phyloP scores from a whole-genome alignment of 169 alveolate species.

The Sarcocystis neurona region DNA sequence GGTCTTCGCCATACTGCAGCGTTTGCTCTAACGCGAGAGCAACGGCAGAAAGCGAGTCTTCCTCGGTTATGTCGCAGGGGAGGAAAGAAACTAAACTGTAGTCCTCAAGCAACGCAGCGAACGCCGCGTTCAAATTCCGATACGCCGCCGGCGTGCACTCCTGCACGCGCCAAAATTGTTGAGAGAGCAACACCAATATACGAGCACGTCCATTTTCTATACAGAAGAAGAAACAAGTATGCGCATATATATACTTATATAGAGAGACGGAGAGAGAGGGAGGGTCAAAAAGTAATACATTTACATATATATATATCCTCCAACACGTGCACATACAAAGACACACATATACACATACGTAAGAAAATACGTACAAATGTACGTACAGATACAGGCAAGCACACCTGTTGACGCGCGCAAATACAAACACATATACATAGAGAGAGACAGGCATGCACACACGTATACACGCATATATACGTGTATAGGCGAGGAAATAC shows the following conservation, averaged over 20 bases:
- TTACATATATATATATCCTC: too few relatives aligned
- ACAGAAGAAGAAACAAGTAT: background rate
- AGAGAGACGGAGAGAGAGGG: too few relatives aligned
- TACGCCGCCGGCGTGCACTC: slow-evolving; percentile 45
- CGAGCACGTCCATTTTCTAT: background rate
- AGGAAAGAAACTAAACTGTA: slow-evolving; percentile 52
- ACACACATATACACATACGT: background rate
- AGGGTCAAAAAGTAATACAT: background rate
- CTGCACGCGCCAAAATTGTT: background rate
- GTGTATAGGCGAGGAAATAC: too few relatives aligned
- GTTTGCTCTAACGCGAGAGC: background rate
- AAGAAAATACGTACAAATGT: too few relatives aligned
- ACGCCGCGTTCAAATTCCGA: slow-evolving; percentile 24
- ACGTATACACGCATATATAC: too few relatives aligned
- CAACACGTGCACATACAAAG: background rate
- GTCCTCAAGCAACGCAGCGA: slow-evolving; percentile 48
- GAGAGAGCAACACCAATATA: background rate
- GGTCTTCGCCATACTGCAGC: slow-evolving; percentile 9
- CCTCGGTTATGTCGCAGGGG: slow-evolving; percentile 35
- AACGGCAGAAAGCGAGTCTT: slow-evolving; percentile 34
- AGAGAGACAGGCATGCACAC: too few relatives aligned
- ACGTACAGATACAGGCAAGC: too few relatives aligned
- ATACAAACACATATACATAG: too few relatives aligned
- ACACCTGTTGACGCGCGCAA: too few relatives aligned
- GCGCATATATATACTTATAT: background rate